Evolutionary conservation across 2,329 filamentous ascomycete genomes (phyloP).

Genomic region (Alternaria sp.): DNA sequence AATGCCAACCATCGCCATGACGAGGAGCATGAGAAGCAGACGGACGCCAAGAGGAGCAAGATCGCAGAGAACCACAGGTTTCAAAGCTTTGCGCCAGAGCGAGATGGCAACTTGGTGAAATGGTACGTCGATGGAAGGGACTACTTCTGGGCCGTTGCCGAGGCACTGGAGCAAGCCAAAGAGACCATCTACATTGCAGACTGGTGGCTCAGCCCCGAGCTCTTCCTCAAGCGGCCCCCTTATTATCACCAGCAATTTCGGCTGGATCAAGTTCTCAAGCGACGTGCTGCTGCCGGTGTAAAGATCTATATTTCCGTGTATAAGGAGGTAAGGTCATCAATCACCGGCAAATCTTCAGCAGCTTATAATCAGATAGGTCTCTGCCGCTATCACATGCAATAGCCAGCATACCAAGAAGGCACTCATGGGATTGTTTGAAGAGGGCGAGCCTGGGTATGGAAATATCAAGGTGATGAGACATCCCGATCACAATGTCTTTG

Average conservation of each 20-base stretch:
- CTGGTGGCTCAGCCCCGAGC: constrained; percentile 94
- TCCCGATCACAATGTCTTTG: constrained; percentile 92
- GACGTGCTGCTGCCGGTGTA: constrained; percentile 88
- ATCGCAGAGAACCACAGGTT: constrained; percentile 81
- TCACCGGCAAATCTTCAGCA: too few relatives aligned
- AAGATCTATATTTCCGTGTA: constrained; percentile 95
- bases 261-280: constrained; percentile 85
- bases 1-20: constrained; percentile 93
- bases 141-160: constrained; percentile 93
- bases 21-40: constrained; percentile 85
- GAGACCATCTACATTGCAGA: constrained; percentile 96
- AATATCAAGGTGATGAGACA: constrained; percentile 92
- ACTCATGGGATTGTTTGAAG: constrained; percentile 79
- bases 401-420: constrained; percentile 92
- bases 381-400: constrained; percentile 78
- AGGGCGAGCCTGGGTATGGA: constrained; percentile 80
- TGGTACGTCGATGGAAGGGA: constrained; percentile 97
- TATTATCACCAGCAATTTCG: constrained; percentile 84
- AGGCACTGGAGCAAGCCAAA: constrained; percentile 85
- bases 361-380: constrained; percentile 37
- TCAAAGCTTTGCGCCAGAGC: constrained; percentile 88
- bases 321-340: constrained; percentile 68
- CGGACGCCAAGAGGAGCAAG: constrained; percentile 78
- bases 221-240: constrained; percentile 85
- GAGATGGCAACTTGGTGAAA: constrained; percentile 85